phyloP scores from a whole-genome alignment of 306 rosid species.

The Trifolium repens region DNA sequence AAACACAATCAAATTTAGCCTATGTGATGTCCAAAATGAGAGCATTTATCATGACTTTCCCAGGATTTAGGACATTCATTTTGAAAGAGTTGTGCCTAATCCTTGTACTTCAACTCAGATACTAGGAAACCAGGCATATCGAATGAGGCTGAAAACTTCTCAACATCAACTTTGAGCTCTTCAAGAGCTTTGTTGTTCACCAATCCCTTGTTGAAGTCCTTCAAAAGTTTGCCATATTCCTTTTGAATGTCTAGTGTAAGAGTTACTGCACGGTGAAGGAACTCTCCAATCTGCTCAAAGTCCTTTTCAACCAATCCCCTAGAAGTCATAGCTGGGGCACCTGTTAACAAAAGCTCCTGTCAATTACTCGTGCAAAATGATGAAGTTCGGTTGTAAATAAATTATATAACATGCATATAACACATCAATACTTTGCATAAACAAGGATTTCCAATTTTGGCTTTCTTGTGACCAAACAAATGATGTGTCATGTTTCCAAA shows the following conservation, averaged over 20 bases:
- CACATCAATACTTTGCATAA: not conserved
- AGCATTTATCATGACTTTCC: not conserved
- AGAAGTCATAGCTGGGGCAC: slow-evolving; percentile 96
- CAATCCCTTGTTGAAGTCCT: slow-evolving; percentile 95
- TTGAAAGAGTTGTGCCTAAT: slow-evolving; percentile 46
- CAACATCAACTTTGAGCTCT: slow-evolving; percentile 81
- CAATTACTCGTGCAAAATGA: slow-evolving; percentile 30
- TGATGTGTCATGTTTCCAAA: not conserved
- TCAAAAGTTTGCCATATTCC: slow-evolving; percentile 82
- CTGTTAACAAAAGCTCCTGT: slow-evolving; percentile 47
- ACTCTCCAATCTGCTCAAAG: slow-evolving; percentile 90
- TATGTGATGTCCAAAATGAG: not conserved
- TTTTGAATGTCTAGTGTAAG: slow-evolving; percentile 76
- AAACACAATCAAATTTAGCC: slow-evolving; percentile 15
- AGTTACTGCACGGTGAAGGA: slow-evolving; percentile 87
- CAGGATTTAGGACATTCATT: not conserved
- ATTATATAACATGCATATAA: not conserved
- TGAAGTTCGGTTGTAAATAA: not conserved
- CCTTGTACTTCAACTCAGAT: slow-evolving; percentile 90
- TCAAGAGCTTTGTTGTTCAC: slow-evolving; percentile 82
- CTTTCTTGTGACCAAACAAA: not conserved
- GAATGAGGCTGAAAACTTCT: slow-evolving; percentile 74
- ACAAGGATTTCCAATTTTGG: not conserved
- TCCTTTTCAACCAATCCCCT: slow-evolving; percentile 94
- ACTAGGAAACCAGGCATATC: slow-evolving; percentile 88